Evolutionary conservation across 1,284 basidiomycete genomes (phyloP).

Genomic region (Earliella scabrosa): DNA sequence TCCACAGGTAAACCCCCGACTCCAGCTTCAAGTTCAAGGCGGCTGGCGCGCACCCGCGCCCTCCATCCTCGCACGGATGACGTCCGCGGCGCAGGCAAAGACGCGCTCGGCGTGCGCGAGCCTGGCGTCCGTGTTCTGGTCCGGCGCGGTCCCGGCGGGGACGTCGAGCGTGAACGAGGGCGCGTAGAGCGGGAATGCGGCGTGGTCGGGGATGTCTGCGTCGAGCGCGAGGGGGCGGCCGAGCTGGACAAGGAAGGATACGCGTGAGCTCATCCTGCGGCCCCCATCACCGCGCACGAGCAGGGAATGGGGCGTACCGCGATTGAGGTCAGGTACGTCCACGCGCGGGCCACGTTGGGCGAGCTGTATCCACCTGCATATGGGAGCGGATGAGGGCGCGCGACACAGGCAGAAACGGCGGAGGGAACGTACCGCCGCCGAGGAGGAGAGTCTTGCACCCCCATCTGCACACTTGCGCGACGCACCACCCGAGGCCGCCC

Average conservation of each 20-base stretch:
- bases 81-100: conserved; percentile 3
- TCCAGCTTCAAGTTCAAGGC: too few relatives aligned
- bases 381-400: too few relatives aligned
- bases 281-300: neutral
- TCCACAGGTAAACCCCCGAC: too few relatives aligned
- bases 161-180: conserved; percentile 85
- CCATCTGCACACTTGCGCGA: conserved; percentile 65
- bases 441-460: conserved; percentile 61
- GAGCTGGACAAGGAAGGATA: conserved; percentile 44
- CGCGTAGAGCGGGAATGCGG: conserved; percentile 68
- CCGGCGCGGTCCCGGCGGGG: conserved; percentile 68
- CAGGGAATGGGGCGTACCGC: conserved; percentile 50
- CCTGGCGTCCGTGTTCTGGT: conserved; percentile 69
- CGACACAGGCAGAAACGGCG: neutral
- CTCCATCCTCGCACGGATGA: conserved; percentile 1
- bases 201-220: conserved; percentile 73
- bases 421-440: conserved; percentile 55
- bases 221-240: conserved; percentile 58
- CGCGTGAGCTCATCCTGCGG: neutral
- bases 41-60: too few relatives aligned
- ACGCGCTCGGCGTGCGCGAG: conserved; percentile 11
- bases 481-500: conserved; percentile 75
- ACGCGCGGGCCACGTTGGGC: conserved; percentile 83
- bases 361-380: conserved; percentile 78
- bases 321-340: conserved; percentile 81